phyloP scores from a whole-genome alignment of 2,329 filamentous ascomycete species.

The Epichloe gansuensis region DNA sequence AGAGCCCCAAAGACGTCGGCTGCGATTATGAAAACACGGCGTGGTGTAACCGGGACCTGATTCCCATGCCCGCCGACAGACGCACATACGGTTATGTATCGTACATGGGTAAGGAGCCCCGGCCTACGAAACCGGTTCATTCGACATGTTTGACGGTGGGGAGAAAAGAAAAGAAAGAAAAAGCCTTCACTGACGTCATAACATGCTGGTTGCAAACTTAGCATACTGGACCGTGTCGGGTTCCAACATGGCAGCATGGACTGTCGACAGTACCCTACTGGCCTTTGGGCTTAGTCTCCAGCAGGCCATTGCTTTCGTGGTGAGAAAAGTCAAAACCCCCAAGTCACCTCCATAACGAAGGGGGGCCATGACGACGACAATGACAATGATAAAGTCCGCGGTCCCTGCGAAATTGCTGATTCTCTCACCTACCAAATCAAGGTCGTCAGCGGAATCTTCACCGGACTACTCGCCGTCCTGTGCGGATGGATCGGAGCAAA shows the following conservation, averaged over 20 bases:
- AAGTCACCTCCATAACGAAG: too few relatives aligned
- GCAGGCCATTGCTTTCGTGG: slow-evolving; percentile 15
- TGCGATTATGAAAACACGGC: slow-evolving; percentile 19
- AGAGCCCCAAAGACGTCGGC: slow-evolving; percentile 15
- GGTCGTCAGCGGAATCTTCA: slow-evolving; percentile 11
- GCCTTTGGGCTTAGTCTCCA: slow-evolving; percentile 16
- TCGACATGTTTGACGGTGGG: too few relatives aligned
- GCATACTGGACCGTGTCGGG: slow-evolving; percentile 15
- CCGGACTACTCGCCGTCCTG: slow-evolving; percentile 11
- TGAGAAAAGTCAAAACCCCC: slow-evolving; percentile 5
- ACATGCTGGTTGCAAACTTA: not conserved
- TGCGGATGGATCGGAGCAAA: slow-evolving; percentile 14
- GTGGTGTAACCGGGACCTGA: slow-evolving; percentile 21
- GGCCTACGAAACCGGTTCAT: too few relatives aligned
- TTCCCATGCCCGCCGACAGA: slow-evolving; percentile 16
- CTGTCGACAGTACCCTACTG: slow-evolving; percentile 14
- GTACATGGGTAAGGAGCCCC: slow-evolving; percentile 13
- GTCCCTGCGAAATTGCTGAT: not conserved
- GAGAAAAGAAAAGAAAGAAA: too few relatives aligned
- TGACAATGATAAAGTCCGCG: not conserved
- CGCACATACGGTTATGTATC: slow-evolving; percentile 16
- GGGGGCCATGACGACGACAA: not conserved
- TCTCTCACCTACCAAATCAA: not conserved
- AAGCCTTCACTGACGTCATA: too few relatives aligned
- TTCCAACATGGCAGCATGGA: slow-evolving; percentile 15